Evolutionary conservation across 2,329 filamentous ascomycete species (phyloP).

Genomic region (Sclerotinia spermophila): DNA sequence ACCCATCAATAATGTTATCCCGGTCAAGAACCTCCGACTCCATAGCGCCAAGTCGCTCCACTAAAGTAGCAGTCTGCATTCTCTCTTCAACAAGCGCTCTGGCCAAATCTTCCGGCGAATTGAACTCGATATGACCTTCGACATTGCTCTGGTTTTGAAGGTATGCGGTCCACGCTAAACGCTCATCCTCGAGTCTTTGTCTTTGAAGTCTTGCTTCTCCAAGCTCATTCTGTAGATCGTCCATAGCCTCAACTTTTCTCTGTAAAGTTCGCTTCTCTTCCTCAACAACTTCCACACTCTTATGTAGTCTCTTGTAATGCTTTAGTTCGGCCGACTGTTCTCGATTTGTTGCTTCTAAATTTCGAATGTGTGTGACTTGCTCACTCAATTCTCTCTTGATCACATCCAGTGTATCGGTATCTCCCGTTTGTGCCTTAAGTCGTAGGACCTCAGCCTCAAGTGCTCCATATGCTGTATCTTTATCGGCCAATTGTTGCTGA

Average conservation of each 20-base stretch:
- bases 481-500: slow-evolving; percentile 51
- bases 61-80: slow-evolving; percentile 71
- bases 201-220: slow-evolving; percentile 77
- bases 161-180: slow-evolving; percentile 80
- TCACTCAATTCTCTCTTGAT: slow-evolving; percentile 87
- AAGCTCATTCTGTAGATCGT: slow-evolving; percentile 70
- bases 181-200: slow-evolving; percentile 84
- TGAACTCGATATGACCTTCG: slow-evolving; percentile 66
- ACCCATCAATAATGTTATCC: slow-evolving; percentile 66
- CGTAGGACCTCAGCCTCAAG: slow-evolving; percentile 81
- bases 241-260: slow-evolving; percentile 70
- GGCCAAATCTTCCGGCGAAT: slow-evolving; percentile 83
- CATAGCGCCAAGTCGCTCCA: slow-evolving; percentile 74
- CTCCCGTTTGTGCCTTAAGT: slow-evolving; percentile 81
- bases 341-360: slow-evolving; percentile 73
- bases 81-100: slow-evolving; percentile 79
- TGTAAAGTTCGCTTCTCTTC: slow-evolving; percentile 88
- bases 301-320: slow-evolving; percentile 74
- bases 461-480: slow-evolving; percentile 66
- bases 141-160: slow-evolving; percentile 64
- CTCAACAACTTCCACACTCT: slow-evolving; percentile 88
- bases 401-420: slow-evolving; percentile 78
- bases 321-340: slow-evolving; percentile 78
- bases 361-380: slow-evolving; percentile 86
- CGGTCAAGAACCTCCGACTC: slow-evolving; percentile 76